Conservation (phyloP, 2,329 filamentous ascomycete species). For the Colletotrichum sp. region DNA sequence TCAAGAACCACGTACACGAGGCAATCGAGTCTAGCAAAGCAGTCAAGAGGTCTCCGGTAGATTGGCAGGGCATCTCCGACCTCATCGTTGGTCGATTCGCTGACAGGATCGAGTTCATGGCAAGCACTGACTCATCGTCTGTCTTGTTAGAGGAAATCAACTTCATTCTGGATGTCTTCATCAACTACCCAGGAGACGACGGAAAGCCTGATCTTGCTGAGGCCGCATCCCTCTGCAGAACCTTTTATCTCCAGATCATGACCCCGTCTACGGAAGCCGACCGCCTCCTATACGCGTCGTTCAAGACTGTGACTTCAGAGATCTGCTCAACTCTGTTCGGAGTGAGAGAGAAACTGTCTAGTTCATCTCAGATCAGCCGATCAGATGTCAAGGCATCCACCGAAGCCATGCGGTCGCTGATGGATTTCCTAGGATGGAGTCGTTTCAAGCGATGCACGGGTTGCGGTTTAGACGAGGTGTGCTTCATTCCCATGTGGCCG, state of each 20-base stretch:
- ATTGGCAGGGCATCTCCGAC: constrained; percentile 70
- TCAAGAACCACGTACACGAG: constrained; percentile 48
- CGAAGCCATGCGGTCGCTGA: constrained; percentile 35
- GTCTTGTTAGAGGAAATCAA: constrained; percentile 29
- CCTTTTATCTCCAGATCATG: constrained; percentile 40
- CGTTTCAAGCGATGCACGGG: constrained; percentile 61
- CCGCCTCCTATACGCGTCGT: constrained; percentile 37
- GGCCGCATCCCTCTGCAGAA: constrained; percentile 41
- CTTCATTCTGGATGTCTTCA: constrained; percentile 39
- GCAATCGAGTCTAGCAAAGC: constrained; percentile 38
- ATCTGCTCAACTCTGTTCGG: constrained; percentile 32
- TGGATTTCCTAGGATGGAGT: constrained; percentile 60
- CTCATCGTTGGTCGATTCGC: constrained; percentile 65
- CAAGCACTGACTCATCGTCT: constrained; percentile 21
- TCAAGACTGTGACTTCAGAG: constrained; percentile 33
- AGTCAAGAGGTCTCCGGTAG: constrained; percentile 26
- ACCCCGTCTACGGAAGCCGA: constrained; percentile 36
- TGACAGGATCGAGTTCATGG: constrained; percentile 48
- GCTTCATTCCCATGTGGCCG: constrained; percentile 69
- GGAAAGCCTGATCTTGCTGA: constrained; percentile 37
- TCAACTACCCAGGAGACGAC: constrained; percentile 38
- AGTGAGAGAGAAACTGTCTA: background rate
- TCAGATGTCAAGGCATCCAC: background rate
- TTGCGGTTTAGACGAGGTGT: constrained; percentile 59
- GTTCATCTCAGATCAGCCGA: background rate